Evolutionary conservation across 2,329 filamentous ascomycete species (phyloP).

Genomic region (Aspergillus novofumigatus): DNA sequence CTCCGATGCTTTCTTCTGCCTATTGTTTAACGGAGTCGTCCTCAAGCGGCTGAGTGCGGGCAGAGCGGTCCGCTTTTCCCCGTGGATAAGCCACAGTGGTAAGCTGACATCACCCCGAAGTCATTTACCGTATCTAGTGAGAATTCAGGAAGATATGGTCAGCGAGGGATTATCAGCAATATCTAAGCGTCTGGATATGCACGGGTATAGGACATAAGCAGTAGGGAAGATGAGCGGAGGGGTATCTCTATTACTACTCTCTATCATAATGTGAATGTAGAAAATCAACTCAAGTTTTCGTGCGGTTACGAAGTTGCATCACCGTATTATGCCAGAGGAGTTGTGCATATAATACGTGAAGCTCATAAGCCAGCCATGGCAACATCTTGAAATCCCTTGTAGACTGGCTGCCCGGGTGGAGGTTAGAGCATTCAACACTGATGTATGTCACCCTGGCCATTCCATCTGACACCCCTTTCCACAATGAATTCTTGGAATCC

Average conservation of each 20-base stretch:
- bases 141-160: too few relatives aligned
- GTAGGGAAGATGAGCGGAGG: neutral
- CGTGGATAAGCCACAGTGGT: too few relatives aligned
- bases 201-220: neutral
- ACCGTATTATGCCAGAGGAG: neutral
- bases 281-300: neutral
- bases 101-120: too few relatives aligned
- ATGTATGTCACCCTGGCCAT: slow-evolving; percentile 8
- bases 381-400: slow-evolving; percentile 7
- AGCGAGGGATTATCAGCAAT: too few relatives aligned
- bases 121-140: too few relatives aligned
- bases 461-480: slow-evolving; percentile 1
- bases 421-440: slow-evolving; percentile 3
- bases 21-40: too few relatives aligned
- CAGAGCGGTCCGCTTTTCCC: too few relatives aligned
- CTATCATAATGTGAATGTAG: neutral
- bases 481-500: slow-evolving; percentile 12
- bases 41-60: too few relatives aligned
- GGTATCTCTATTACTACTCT: neutral
- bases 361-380: slow-evolving; percentile 6
- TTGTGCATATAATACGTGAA: slow-evolving; percentile 11
- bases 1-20: too few relatives aligned
- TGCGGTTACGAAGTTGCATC: neutral
- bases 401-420: slow-evolving; percentile 1
- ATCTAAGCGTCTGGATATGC: too few relatives aligned